Evolutionary conservation across 805 yeast genomes (phyloP).

Genomic region (Debaryomyces prosopidis): DNA sequence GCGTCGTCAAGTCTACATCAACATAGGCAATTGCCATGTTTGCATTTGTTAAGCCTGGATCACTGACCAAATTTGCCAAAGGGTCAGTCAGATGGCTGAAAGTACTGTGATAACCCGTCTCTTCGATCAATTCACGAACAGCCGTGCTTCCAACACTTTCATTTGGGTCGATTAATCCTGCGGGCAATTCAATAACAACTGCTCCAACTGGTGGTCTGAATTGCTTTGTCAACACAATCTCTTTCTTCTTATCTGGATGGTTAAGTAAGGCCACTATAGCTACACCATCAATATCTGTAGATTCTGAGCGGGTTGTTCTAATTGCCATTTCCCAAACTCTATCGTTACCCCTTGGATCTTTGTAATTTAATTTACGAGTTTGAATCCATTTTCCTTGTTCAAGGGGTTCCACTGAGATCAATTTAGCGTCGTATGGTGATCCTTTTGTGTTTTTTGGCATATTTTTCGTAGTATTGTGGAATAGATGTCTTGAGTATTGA

Average conservation of each 20-base stretch:
- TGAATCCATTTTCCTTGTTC: constrained; percentile 46
- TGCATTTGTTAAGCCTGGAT: constrained; percentile 88
- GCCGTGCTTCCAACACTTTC: constrained; percentile 83
- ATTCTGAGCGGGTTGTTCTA: constrained; percentile 66
- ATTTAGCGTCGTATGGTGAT: constrained; percentile 37
- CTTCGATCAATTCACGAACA: constrained; percentile 82
- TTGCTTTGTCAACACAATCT: constrained; percentile 74
- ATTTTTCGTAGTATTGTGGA: not conserved
- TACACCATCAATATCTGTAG: constrained; percentile 80
- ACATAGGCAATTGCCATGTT: constrained; percentile 78
- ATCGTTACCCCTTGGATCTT: constrained; percentile 64
- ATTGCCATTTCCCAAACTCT: constrained; percentile 93
- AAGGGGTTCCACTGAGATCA: constrained; percentile 34
- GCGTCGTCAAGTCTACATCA: constrained; percentile 67
- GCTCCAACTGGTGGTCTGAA: constrained; percentile 91
- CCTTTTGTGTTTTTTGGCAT: constrained; percentile 16
- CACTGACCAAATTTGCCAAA: constrained; percentile 54
- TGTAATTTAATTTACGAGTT: constrained; percentile 63
- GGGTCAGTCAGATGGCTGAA: constrained; percentile 33
- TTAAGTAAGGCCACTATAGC: constrained; percentile 76
- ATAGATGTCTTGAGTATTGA: not conserved
- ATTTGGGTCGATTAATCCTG: constrained; percentile 86
- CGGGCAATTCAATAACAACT: constrained; percentile 91
- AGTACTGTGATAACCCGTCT: constrained; percentile 86
- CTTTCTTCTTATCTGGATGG: constrained; percentile 34